Conservation (phyloP, 495 filamentous ascomycete genomes). For the Podospora australis region DNA sequence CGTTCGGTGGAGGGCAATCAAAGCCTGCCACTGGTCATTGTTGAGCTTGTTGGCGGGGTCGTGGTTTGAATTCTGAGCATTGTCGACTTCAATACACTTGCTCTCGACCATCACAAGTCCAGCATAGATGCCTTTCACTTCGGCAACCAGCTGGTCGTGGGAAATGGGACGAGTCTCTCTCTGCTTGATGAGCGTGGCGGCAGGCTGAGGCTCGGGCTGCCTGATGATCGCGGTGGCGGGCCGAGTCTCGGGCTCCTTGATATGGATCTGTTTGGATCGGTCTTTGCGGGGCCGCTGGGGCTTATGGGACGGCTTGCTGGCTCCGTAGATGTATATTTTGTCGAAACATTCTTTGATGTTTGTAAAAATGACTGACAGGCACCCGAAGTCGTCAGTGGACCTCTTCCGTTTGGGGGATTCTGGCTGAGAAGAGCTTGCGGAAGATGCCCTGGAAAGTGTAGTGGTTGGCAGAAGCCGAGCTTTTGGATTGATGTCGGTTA, state of each 20-base stretch:
- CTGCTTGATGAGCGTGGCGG: constrained; percentile 47
- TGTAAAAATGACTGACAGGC: too few species aligned
- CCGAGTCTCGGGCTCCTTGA: constrained; percentile 1
- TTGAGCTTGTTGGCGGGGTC: constrained; percentile 39
- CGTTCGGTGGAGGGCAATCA: constrained; percentile 65
- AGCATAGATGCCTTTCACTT: constrained; percentile 70
- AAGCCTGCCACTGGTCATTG: constrained; percentile 62
- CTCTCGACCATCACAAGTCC: constrained; percentile 73
- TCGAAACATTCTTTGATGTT: too few species aligned
- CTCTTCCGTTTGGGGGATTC: too few species aligned
- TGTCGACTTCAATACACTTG: constrained; percentile 69
- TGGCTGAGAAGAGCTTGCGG: too few species aligned
- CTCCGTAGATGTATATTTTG: too few species aligned
- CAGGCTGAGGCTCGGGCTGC: too few species aligned
- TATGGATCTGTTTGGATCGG: constrained; percentile 11
- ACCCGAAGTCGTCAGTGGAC: too few species aligned
- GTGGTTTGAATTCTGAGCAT: constrained; percentile 43
- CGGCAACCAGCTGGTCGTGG: constrained; percentile 63
- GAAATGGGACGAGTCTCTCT: constrained; percentile 62
- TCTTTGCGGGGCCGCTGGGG: too few species aligned
- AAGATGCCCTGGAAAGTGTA: too few species aligned
- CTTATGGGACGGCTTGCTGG: too few species aligned
- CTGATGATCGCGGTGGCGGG: background rate
- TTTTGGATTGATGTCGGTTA: too few species aligned
- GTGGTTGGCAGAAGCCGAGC: too few species aligned